Base-by-base conservation (phyloP, 495 filamentous ascomycete species). In the Penicillium pulvis region DNA sequence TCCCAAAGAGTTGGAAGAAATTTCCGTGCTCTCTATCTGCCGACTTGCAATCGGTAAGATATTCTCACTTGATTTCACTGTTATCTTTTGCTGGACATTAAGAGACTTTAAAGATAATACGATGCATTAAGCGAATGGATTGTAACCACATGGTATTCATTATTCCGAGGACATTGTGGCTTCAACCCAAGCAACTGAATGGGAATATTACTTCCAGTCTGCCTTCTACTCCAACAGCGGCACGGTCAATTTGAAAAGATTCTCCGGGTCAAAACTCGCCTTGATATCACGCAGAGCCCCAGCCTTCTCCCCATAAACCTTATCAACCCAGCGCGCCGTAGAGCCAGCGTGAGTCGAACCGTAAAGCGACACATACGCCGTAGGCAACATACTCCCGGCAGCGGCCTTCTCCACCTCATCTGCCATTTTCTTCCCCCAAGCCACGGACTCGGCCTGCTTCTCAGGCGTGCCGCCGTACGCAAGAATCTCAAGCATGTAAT, bases 401-500 rank as follows among this genome's bases (percentile, higher is more conserved):
- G 55, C 55, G 1, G 55, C 64, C 17, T 63, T 20, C 28, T 44
- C n/a, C 8, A 74, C 16, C 1, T 61, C 68, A 1, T 63, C 53
- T 2, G 39, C n/a, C 24, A 66, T 19, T 20, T 51, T 24, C 9
- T 7, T 20, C 0, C 63, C 75, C 76, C 75, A 78, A 9, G 53
- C n/a, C 47, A 64, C 48, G 6, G 58, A 47, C 14, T 48, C 49
- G 10, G 50, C 58, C 17, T 33, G 20, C 4, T 26, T 44, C 24
- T 60, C 56, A 24, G 33, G 14, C 16, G 14, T 35, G 7, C 23
- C 53, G 7, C 35, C 53, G 39, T 44, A 63, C 0, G 55, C 67
- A 33, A 74, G 31, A 28, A 77, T 62, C 63, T 78, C 76, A 0
- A 77, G 19, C 70, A 77, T 67, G 54, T 68, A 72, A 61, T 79